Conservation (phyloP, 805 yeast species). For the Candida vaughaniae region DNA sequence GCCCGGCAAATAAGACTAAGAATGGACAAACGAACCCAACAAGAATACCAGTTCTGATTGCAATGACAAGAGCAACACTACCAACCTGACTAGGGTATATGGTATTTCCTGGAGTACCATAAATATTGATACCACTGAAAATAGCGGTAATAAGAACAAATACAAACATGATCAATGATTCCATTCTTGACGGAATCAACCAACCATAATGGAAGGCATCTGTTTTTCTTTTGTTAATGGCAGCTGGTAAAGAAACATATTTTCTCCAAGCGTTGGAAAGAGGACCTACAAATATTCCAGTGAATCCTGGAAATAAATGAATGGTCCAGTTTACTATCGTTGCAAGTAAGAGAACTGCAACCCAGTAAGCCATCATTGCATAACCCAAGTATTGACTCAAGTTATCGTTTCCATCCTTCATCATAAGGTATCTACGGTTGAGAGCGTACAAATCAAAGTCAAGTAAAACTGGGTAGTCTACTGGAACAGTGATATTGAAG, state of each 20-base stretch:
- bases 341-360: conserved; percentile 34
- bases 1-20: conserved; percentile 61
- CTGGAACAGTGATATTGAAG: conserved; percentile 6
- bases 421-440: conserved; percentile 1
- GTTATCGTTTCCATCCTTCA: conserved; percentile 15
- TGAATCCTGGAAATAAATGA: conserved; percentile 20
- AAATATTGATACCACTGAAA: conserved; percentile 14
- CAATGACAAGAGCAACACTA: conserved; percentile 37
- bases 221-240: conserved; percentile 15
- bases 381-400: conserved; percentile 30
- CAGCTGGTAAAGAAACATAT: conserved; percentile 19
- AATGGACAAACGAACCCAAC: conserved; percentile 55
- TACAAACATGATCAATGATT: conserved; percentile 36
- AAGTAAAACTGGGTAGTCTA: conserved; percentile 10
- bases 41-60: conserved; percentile 53
- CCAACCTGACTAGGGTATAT: conserved; percentile 12
- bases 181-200: conserved; percentile 50
- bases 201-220: conserved; percentile 10
- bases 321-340: conserved; percentile 23
- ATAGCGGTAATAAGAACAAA: conserved; percentile 25
- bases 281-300: conserved; percentile 17
- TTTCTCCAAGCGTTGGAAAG: conserved; percentile 18
- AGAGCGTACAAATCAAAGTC: conserved; percentile 2
- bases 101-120: conserved; percentile 7
- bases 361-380: conserved; percentile 38